Percentiles rank a stretch among this genome's conserved stretches.
These are phyloP conservation scores for Chytriomyces sp. DNA, from an alignment of 192 early-diverging fungal genomes.

Conservation along the genomic window DNA sequence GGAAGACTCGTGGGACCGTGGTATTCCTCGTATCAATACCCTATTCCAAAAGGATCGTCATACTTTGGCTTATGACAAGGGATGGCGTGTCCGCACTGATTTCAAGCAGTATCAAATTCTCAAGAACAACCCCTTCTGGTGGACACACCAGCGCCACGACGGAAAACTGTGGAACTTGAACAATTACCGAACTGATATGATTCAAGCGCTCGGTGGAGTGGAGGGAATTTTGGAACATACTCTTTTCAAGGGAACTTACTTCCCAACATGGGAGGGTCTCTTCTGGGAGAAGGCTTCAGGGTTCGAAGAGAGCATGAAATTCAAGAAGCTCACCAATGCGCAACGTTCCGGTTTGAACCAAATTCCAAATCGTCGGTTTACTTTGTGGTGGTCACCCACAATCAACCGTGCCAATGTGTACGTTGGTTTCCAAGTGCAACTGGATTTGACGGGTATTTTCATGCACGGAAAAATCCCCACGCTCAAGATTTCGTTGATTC, in stretches of 20 bases:
- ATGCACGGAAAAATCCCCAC: slow-evolving; percentile 99
- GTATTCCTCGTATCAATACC: slow-evolving; percentile 98
- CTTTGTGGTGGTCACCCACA: slow-evolving; percentile 98
- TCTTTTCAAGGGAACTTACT: slow-evolving; percentile 97
- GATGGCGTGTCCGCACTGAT: slow-evolving; percentile 95
- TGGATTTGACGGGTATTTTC: slow-evolving; percentile 99
- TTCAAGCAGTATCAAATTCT: slow-evolving; percentile 98
- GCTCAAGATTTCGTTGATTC: slow-evolving; percentile 98
- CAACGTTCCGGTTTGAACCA: slow-evolving; percentile 98
- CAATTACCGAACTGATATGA: slow-evolving; percentile 98
- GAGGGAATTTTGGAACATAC: slow-evolving; percentile 99
- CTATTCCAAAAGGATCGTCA: slow-evolving; percentile 99
- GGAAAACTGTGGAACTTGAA: slow-evolving; percentile 94
- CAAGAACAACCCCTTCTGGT: slow-evolving; percentile 95
- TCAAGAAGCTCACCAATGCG: slow-evolving; percentile 98
- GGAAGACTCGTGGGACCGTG: slow-evolving; percentile 98
- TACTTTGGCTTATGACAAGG: slow-evolving; percentile 98
- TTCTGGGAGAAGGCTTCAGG: slow-evolving; percentile 73
- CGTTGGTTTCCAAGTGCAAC: slow-evolving; percentile 99
- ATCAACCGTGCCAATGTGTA: slow-evolving; percentile 99
- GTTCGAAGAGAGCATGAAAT: slow-evolving; percentile 55
- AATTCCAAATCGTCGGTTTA: slow-evolving; percentile 99
- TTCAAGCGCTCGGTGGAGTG: slow-evolving; percentile 97
- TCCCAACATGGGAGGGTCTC: slow-evolving; percentile 97
- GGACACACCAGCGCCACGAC: slow-evolving; percentile 87